Evolutionary conservation across 2,329 filamentous ascomycete genomes (phyloP), one percentile per base, ranked within the genome.

Genomic region (Byssochlamys sp.): DNA sequence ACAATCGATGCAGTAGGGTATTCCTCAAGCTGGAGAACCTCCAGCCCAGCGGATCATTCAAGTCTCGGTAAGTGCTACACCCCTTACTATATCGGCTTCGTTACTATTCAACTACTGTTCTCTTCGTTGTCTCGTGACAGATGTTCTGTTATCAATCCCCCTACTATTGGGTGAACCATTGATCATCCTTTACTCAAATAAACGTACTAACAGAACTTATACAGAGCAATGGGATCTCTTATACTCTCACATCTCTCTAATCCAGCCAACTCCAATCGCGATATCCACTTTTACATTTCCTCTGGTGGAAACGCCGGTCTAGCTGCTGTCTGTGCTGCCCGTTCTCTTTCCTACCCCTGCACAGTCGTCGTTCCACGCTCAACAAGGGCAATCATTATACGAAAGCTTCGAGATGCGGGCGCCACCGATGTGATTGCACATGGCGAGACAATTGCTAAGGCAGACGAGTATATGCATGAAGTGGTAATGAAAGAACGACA

Each of bases 21-120:
- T 89, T 88, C 72, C 84, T 95, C 67, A 95, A 95, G 73, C 83
- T 94, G 61, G 90, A 95, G 66, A 89, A 88, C 69, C 82, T 91
- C 56, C 90, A 95, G 68, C 90, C 90, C 3, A 88, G 87, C 25
- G 88, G 88, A 61, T 91, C 88, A 45, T 95, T 95, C 83, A 94
- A 95, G 73, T 91, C 88, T 52, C 81, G 83, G 63, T 68, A 57
- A 28, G 50, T 52, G 39, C 2, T 26, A n/a, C 19, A 19, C 31
- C 33, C 49, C 26, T 29, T n/a, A 39, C 14, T 55, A 61, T 64
- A 61, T 64, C 49, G 61, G 60, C 27, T 62, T 62, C 28, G 54
- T 58, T 31, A 55, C 60, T 53, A 33, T 64, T 12, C 53, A 12
- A n/a, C n/a, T 48, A n/a, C 50, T 25, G 6, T 28, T 48, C n/a